phyloP scores from a whole-genome alignment of 2,329 filamentous ascomycete species.

The Ampelomyces quisqualis region DNA sequence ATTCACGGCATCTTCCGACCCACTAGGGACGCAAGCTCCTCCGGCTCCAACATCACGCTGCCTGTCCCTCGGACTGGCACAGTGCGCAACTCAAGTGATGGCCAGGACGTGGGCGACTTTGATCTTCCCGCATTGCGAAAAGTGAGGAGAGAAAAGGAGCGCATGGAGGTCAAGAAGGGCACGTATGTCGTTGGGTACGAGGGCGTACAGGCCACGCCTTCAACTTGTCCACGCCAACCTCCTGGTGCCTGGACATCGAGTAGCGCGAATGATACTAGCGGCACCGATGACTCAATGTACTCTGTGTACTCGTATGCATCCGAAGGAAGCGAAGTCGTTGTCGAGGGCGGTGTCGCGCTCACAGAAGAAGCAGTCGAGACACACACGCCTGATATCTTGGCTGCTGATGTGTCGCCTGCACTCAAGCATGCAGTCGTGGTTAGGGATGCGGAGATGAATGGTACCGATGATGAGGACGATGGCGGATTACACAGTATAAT shows the following conservation, averaged over 20 bases:
- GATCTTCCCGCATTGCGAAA: slow-evolving; percentile 31
- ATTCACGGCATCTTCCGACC: slow-evolving; percentile 34
- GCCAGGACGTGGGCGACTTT: slow-evolving; percentile 22
- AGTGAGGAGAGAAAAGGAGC: slow-evolving; percentile 30
- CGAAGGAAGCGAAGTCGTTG: slow-evolving; percentile 47
- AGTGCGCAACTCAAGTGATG: slow-evolving; percentile 16
- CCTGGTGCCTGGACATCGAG: no score
- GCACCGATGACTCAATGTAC: neutral
- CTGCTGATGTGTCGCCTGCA: slow-evolving; percentile 1
- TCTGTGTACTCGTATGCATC: slow-evolving; percentile 6
- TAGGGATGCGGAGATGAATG: slow-evolving; percentile 5
- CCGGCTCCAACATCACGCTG: slow-evolving; percentile 38
- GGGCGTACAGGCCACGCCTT: no score
- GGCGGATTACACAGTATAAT: slow-evolving; percentile 26
- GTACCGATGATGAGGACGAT: slow-evolving; percentile 4
- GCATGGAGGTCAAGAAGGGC: slow-evolving; percentile 23
- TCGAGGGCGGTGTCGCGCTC: slow-evolving; percentile 57
- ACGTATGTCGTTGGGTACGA: slow-evolving; percentile 20
- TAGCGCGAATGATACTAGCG: neutral
- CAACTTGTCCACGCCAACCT: no score
- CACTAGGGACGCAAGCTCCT: slow-evolving; percentile 32
- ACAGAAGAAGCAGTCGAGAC: slow-evolving; percentile 58
- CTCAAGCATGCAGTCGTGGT: slow-evolving; percentile 5
- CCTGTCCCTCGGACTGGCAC: slow-evolving; percentile 31
- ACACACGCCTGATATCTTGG: slow-evolving; percentile 43